Evolutionary conservation across 441 rosid genomes (phyloP).

Genomic region (Croton laevigatus): DNA sequence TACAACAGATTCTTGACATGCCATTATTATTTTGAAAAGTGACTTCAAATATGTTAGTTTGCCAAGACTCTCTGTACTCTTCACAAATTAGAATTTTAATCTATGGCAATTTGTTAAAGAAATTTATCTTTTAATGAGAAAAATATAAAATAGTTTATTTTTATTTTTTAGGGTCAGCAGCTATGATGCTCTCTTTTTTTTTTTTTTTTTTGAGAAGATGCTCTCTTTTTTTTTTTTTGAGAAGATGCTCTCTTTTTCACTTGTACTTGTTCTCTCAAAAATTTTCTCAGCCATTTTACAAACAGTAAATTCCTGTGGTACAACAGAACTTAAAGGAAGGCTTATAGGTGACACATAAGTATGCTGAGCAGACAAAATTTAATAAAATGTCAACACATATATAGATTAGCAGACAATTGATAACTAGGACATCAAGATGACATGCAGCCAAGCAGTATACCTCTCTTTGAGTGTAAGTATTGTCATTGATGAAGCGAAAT

Average conservation of each 20-base stretch:
- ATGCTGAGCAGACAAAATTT: neutral
- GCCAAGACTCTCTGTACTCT: no score
- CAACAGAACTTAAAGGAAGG: neutral
- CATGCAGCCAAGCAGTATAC: slow-evolving; percentile 17
- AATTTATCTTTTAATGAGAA: no score
- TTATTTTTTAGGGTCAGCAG: no score
- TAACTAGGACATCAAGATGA: neutral
- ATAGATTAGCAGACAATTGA: neutral
- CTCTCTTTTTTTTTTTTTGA: neutral
- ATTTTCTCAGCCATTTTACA: neutral
- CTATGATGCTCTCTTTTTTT: neutral
- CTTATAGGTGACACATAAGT: neutral
- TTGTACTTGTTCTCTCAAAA: neutral
- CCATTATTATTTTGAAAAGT: no score
- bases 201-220: no score
- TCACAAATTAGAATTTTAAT: no score
- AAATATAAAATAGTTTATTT: no score
- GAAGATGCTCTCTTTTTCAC: no score
- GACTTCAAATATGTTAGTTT: no score
- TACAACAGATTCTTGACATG: no score
- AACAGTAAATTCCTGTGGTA: neutral
- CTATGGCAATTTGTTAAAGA: no score
- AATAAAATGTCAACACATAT: neutral
- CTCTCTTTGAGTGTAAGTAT: slow-evolving; percentile 44
- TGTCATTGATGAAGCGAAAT: slow-evolving; percentile 52